Evolutionary conservation across 2,329 filamentous ascomycete genomes (phyloP).

Genomic region (Albifimbria verrucaria): DNA sequence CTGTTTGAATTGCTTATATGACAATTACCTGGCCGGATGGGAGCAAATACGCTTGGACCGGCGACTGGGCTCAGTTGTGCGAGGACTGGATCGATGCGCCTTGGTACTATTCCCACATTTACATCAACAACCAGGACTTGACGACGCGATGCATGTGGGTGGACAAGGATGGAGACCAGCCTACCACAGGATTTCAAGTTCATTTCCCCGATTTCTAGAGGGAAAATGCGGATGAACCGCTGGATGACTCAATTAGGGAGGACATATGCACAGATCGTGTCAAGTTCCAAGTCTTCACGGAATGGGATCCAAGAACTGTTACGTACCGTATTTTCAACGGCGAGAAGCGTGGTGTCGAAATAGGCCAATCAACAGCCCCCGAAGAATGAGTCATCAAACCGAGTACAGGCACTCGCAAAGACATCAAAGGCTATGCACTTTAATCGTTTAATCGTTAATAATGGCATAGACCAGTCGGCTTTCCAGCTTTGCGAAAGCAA

Average conservation of each 20-base stretch:
- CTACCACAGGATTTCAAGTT: constrained; percentile 25
- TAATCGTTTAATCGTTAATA: not conserved
- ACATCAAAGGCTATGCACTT: not conserved
- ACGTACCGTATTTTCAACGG: constrained; percentile 3
- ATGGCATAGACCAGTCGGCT: not conserved
- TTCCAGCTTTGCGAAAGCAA: constrained; percentile 6
- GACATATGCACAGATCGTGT: constrained; percentile 7
- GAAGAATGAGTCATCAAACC: not conserved
- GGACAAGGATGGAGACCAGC: constrained; percentile 10
- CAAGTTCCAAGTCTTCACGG: constrained; percentile 7
- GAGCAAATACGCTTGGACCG: constrained; percentile 10
- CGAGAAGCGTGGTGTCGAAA: not conserved
- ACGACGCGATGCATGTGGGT: constrained; percentile 12
- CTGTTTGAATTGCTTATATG: constrained; percentile 12
- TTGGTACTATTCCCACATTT: constrained; percentile 11
- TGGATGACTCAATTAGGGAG: constrained; percentile 4
- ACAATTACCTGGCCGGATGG: constrained; percentile 11
- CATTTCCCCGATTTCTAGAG: constrained; percentile 24
- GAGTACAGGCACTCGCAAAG: not conserved
- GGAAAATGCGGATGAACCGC: not conserved
- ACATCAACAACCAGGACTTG: constrained; percentile 1
- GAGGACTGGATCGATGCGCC: not conserved
- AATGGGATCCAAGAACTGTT: constrained; percentile 8
- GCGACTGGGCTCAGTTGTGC: constrained; percentile 9
- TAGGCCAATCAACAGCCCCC: not conserved